Percentiles rank a stretch among this genome's conserved stretches.
phyloP scores from a whole-genome alignment of 2,329 filamentous ascomycete species.

The Volutella citrinella region DNA sequence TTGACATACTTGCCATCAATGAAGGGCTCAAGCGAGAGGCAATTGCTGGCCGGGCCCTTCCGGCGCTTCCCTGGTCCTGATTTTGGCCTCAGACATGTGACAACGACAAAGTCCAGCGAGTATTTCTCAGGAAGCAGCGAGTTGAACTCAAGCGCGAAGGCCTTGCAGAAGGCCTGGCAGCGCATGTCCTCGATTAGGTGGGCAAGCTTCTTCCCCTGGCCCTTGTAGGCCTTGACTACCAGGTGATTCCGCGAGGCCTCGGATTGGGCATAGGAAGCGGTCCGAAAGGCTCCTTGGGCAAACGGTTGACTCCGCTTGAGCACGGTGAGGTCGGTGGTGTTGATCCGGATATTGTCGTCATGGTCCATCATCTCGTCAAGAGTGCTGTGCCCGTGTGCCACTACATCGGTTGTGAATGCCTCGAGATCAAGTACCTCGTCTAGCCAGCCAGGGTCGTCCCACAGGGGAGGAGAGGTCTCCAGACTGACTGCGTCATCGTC shows the following conservation, averaged over 20 bases:
- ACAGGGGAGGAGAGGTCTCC: no score
- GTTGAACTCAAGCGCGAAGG: constrained; percentile 40
- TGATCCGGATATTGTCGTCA: constrained; percentile 33
- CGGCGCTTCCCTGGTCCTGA: no score
- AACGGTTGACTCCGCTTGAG: constrained; percentile 27
- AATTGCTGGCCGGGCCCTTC: constrained; percentile 8
- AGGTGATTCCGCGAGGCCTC: constrained; percentile 23
- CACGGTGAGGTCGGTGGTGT: constrained; percentile 31
- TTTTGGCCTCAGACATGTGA: constrained; percentile 27
- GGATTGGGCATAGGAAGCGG: constrained; percentile 34
- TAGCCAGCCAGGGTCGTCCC: no score
- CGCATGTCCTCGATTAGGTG: constrained; percentile 37
- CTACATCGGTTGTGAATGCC: constrained; percentile 28
- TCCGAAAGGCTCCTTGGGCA: constrained; percentile 32
- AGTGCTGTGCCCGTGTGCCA: constrained; percentile 20
- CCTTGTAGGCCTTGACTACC: constrained; percentile 34
- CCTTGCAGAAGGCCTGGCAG: constrained; percentile 37
- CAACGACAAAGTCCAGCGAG: constrained; percentile 31
- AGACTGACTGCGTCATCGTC: no score
- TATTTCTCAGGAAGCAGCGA: constrained; percentile 20
- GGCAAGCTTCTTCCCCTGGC: constrained; percentile 18
- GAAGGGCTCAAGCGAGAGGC: constrained; percentile 35
- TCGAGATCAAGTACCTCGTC: no score
- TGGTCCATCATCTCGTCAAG: constrained; percentile 35
- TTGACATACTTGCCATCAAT: constrained; percentile 35